Evolutionary conservation across 2,329 filamentous ascomycete species (phyloP).

Genomic region (Xylariaceae sp.): DNA sequence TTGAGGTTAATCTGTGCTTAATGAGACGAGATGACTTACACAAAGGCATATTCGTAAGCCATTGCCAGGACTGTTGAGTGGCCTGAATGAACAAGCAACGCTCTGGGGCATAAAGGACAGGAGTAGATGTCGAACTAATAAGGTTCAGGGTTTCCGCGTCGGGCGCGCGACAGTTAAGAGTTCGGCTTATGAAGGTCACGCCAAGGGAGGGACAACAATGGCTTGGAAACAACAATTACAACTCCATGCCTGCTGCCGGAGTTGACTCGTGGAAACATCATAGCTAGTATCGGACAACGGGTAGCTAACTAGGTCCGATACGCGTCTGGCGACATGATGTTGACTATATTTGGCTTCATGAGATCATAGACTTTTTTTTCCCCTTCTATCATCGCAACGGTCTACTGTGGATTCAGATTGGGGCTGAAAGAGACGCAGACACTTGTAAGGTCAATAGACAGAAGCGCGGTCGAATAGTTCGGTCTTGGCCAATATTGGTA

Average conservation of each 20-base stretch:
- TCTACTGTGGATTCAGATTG: neutral
- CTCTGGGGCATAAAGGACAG: neutral
- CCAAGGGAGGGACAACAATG: neutral
- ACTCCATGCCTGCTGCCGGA: conserved; percentile 6
- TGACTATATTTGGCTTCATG: conserved; percentile 9
- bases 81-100: neutral
- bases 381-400: neutral
- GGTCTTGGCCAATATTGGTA: too few species aligned
- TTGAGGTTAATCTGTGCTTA: neutral
- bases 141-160: conserved; percentile 5
- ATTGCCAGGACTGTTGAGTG: conserved; percentile 13
- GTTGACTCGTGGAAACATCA: neutral
- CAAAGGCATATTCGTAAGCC: conserved; percentile 31
- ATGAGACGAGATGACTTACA: conserved; percentile 21
- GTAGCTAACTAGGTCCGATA: neutral
- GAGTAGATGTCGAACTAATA: conserved; percentile 3
- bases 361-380: conserved; percentile 21
- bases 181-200: neutral
- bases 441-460: too few species aligned
- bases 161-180: neutral
- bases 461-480: too few species aligned
- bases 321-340: neutral
- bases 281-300: conserved; percentile 7
- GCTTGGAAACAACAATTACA: neutral
- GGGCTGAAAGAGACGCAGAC: too few species aligned